Percentiles rank a stretch among this genome's conserved stretches.
These are phyloP conservation scores for Corniculantispora saksenae DNA, from an alignment of 2,329 filamentous ascomycete genomes.

Conservation along the genomic window DNA sequence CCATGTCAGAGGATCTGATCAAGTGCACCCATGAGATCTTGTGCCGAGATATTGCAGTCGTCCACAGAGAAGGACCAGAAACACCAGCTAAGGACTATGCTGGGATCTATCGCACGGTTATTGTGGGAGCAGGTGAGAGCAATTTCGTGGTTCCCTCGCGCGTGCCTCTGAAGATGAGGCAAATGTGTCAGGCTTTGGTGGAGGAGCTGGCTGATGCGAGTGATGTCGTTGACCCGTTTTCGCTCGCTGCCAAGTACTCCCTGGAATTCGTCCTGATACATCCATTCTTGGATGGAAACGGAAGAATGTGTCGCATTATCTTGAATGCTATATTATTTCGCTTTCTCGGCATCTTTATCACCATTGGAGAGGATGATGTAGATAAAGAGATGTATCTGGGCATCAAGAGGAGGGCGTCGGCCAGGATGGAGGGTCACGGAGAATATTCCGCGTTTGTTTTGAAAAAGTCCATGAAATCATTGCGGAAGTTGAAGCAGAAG, in stretches of 20 bases:
- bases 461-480: constrained; percentile 2
- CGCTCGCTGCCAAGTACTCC: constrained; percentile 31
- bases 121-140: constrained; percentile 28
- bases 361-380: constrained; percentile 26
- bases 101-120: no score
- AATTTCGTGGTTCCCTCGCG: constrained; percentile 30
- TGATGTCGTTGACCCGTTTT: constrained; percentile 30
- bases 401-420: constrained; percentile 28
- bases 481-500: constrained; percentile 28
- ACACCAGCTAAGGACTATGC: no score
- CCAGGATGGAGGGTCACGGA: constrained; percentile 29
- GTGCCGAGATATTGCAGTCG: no score
- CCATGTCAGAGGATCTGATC: no score
- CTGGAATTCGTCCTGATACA: constrained; percentile 39
- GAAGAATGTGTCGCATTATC: constrained; percentile 38
- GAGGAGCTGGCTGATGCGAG: constrained; percentile 19
- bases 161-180: constrained; percentile 29
- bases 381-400: constrained; percentile 22
- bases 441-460: constrained; percentile 31
- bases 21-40: no score
- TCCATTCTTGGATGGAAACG: constrained; percentile 42
- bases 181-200: constrained; percentile 28
- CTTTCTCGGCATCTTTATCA: constrained; percentile 27
- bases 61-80: no score
- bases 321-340: constrained; percentile 38